Percentiles rank a stretch among this genome's conserved stretches.
These are phyloP conservation scores for Corchorus olitorius DNA, from an alignment of 345 rosid genomes.

Conservation along the genomic window DNA sequence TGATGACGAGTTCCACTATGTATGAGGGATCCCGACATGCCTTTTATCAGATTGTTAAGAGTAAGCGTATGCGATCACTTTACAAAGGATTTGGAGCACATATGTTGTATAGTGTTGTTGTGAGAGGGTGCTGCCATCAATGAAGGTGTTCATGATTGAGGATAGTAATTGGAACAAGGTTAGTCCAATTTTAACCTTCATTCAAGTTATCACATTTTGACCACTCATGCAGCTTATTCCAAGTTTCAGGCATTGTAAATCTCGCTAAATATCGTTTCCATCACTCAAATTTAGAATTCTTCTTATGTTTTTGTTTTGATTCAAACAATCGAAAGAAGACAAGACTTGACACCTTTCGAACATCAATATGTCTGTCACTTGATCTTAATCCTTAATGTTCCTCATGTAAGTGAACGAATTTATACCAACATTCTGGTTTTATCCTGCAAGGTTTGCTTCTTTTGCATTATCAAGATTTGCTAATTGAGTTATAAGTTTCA, in stretches of 20 bases:
- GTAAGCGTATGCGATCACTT: too few species aligned
- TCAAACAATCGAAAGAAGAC: constrained; percentile 14
- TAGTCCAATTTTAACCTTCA: too few species aligned
- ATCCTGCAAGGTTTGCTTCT: constrained; percentile 19
- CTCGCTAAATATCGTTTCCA: neutral
- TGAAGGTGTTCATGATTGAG: too few species aligned
- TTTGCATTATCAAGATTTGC: neutral
- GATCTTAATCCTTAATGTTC: neutral
- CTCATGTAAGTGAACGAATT: neutral
- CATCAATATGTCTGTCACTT: neutral
- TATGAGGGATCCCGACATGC: too few species aligned
- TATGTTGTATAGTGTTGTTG: too few species aligned
- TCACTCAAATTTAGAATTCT: neutral
- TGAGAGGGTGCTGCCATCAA: too few species aligned
- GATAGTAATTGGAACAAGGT: too few species aligned
- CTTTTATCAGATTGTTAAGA: too few species aligned
- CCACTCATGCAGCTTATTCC: too few species aligned
- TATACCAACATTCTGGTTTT: constrained; percentile 36
- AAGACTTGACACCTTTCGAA: neutral
- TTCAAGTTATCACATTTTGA: too few species aligned
- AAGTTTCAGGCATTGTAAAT: constrained; percentile 18
- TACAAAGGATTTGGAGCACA: too few species aligned
- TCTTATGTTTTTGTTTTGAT: neutral
- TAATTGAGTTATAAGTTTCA: constrained; percentile 25
- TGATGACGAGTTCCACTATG: too few species aligned